Evolutionary conservation across 805 yeast species (phyloP), one percentile per base, ranked within the genome.

Genomic region (Lipomyces anomalus): DNA sequence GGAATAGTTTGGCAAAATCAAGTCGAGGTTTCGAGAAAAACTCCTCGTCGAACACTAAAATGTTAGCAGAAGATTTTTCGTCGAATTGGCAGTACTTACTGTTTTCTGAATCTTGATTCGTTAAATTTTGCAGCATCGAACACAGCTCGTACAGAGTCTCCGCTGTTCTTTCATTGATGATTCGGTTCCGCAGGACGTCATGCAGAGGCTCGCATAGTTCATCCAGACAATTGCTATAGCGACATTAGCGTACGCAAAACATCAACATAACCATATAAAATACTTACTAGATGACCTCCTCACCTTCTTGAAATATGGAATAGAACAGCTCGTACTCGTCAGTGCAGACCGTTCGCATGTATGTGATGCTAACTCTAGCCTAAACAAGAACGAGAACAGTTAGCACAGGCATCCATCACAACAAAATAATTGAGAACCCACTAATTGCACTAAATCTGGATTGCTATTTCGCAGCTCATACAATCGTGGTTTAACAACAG

Each of bases 121-220:
- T 55, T 56, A 29, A 44, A 21, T 38, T 51, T 47, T 44, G 83
- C 23, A 88, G 66, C 28, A 86, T 64, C 0, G 84, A 74, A 2
- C 88, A 78, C 35, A 87, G 67, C 57, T 87, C 94, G 64, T 95
- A 85, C 21, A 92, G 66, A 7, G 71, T 71, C 21, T 73, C 69
- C 22, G 90, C 80, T 52, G 79, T 80, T 11, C 74, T 68, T 61
- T 89, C 97, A 47, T 82, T 75, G 35, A 88, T 69, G 1, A 87
- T 76, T 39, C 73, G 70, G 46, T 79, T 75, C 52, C 96, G 72
- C 29, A 86, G 61, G 2, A 71, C 63, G 52, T 84, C 90, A 57
- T 88, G 84, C 22, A 89, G 65, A 0, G 95, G 92, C 30, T 87
- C 95, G 26, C 85, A 69, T 3, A 87, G 56, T 21, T 70, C 72